A percentile compares a stretch with the other conserved stretches of the same genome.
Evolutionary conservation across 163 green algal species (phyloP).

Genomic region (Chloromonas sp.): DNA sequence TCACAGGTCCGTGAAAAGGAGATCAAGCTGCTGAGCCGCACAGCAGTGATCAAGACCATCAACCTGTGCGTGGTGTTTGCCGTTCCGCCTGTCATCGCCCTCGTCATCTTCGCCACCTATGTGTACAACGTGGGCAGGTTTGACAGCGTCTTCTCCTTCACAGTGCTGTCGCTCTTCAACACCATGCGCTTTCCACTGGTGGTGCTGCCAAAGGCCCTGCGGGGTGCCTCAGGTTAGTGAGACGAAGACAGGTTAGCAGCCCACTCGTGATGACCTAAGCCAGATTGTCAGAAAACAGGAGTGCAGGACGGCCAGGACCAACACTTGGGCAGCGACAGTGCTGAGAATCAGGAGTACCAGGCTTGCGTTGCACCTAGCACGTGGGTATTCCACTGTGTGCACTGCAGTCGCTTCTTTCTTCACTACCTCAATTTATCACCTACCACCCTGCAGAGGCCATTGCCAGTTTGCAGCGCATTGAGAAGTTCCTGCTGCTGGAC

Average conservation of each 20-base stretch:
- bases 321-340: too few species aligned
- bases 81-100: slow-evolving; percentile 41
- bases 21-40: slow-evolving; percentile 30
- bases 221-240: slow-evolving; percentile 38
- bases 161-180: slow-evolving; percentile 71
- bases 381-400: too few species aligned
- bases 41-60: slow-evolving; percentile 44
- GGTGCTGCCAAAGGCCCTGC: slow-evolving; percentile 60
- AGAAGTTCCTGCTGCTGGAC: slow-evolving; percentile 44
- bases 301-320: too few species aligned
- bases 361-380: too few species aligned
- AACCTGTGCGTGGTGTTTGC: slow-evolving; percentile 58
- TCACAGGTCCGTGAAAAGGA: slow-evolving; percentile 41
- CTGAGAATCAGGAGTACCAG: too few species aligned
- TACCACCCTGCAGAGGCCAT: slow-evolving; percentile 25
- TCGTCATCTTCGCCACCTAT: slow-evolving; percentile 59
- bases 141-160: slow-evolving; percentile 58
- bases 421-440: too few species aligned
- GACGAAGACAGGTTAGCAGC: background rate
- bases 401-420: too few species aligned
- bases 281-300: too few species aligned
- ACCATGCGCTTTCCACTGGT: slow-evolving; percentile 67
- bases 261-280: too few species aligned
- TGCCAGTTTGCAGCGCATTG: slow-evolving; percentile 35
- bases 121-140: slow-evolving; percentile 45